Percentiles rank a stretch among this genome's conserved stretches.
phyloP scores from a whole-genome alignment of 2,329 filamentous ascomycete genomes.

The Neospermospora avenae region DNA sequence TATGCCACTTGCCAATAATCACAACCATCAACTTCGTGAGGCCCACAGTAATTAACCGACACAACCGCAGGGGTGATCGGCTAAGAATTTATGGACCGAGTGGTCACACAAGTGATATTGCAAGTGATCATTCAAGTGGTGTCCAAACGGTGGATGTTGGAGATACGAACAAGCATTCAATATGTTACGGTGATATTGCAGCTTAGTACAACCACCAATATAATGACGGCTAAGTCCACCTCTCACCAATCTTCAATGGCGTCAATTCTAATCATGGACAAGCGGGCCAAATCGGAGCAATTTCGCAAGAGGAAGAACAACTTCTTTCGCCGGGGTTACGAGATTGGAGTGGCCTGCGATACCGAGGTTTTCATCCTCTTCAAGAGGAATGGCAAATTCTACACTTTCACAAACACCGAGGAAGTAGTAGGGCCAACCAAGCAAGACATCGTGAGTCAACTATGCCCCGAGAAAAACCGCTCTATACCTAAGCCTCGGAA shows the following conservation, averaged over 20 bases:
- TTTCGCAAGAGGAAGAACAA: conserved; percentile 19
- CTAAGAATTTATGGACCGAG: neutral
- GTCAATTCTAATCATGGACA: conserved; percentile 5
- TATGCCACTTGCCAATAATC: neutral
- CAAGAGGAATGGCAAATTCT: conserved; percentile 15
- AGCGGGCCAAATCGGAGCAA: conserved; percentile 10
- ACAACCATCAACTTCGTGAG: neutral
- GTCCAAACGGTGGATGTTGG: neutral
- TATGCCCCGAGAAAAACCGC: neutral
- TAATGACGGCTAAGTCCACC: neutral
- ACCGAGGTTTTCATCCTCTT: conserved; percentile 16
- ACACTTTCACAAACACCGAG: conserved; percentile 12
- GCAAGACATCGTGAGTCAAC: conserved; percentile 9
- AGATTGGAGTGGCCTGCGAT: conserved; percentile 6
- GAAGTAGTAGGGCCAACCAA: conserved; percentile 5
- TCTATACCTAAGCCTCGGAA: neutral
- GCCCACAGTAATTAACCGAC: neutral
- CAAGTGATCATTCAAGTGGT: neutral
- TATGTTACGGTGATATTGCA: neutral
- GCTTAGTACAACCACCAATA: neutral
- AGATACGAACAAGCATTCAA: neutral
- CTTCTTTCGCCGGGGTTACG: conserved; percentile 11
- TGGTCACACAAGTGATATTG: neutral
- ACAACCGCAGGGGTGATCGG: neutral
- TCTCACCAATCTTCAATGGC: neutral